Evolutionary conservation across 176 grass and related monocot species (phyloP), one percentile per base, ranked within the genome.

Genomic region (Phyllostachys edulis): DNA sequence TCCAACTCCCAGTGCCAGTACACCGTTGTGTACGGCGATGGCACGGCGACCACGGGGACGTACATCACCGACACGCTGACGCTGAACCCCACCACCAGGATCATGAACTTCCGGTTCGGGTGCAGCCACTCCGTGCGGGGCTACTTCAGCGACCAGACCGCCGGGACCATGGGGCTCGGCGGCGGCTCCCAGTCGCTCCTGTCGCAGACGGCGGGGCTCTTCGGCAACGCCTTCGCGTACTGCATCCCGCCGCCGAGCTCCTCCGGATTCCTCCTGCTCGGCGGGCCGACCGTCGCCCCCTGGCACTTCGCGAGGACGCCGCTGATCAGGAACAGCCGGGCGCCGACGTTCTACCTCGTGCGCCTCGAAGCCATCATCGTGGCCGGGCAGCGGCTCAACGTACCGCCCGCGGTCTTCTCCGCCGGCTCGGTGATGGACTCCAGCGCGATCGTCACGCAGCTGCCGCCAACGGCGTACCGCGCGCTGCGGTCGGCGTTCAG

Each of bases 91-190:
- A 14, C 9, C 63, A 40, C 57, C 75, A 63, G 68, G 23, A 29
- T 36, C 65, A 32, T 69, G n/a, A 46, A 68, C 18, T 92, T 92
- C 51, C 67, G 23, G 38, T 92, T 92, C 79, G 90, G 90, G 16
- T 96, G 94, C 62, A 92, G 94, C 61, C 83, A 89, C 49, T n/a
- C 76, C 42, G 90, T 87, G 24, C 37, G 62, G 4, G 93, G 93
- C 4, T 37, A 81, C 26, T 89, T 92, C 66, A 89, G 89, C 75
- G 26, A 32, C 57, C 9, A 12, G 20, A 66, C 80, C 1, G 76
- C 86, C 16, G 90, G 94, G 45, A 72, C 92, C 51, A 78, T 96
- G 21, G 86, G 86, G n/a, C n/a, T n/a, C n/a, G n/a, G n/a, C n/a
- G n/a, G n/a, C n/a, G n/a, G n/a, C n/a, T n/a, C n/a, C n/a, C n/a